Conservation (phyloP, 768 basidiomycete species). For the Cystobasidium tubakii region DNA sequence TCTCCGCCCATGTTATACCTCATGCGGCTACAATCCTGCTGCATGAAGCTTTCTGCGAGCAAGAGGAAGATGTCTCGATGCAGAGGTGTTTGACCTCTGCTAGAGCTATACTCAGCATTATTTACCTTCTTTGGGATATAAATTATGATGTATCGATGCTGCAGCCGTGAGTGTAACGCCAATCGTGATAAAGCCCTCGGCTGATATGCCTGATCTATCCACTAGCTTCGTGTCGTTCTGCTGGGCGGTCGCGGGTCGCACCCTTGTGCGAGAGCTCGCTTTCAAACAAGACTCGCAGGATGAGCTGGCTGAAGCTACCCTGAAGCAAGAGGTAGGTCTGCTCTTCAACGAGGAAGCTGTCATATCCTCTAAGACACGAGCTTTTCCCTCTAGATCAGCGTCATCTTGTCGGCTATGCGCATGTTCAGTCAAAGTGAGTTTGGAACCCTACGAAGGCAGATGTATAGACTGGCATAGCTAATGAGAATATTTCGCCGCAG, state of each 20-base stretch:
- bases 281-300: constrained; percentile 34
- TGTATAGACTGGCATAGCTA: background rate
- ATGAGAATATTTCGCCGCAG: background rate
- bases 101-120: constrained; percentile 36
- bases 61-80: constrained; percentile 32
- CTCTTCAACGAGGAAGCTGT: background rate
- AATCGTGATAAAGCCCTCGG: no score
- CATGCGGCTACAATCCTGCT: constrained; percentile 39
- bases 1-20: constrained; percentile 38
- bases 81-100: constrained; percentile 31
- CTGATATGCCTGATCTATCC: no score
- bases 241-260: constrained; percentile 41
- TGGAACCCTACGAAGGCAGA: background rate
- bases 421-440: constrained; percentile 5
- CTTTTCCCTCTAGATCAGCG: constrained; percentile 11
- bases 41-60: constrained; percentile 42
- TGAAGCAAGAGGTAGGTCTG: constrained; percentile 29
- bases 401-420: constrained; percentile 27
- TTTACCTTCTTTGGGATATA: constrained; percentile 34
- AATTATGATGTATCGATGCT: constrained; percentile 36
- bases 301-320: constrained; percentile 21
- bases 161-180: constrained; percentile 30
- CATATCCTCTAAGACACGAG: background rate
- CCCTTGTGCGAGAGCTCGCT: constrained; percentile 41
- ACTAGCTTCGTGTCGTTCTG: constrained; percentile 12